Evolutionary conservation across 495 filamentous ascomycete species (phyloP).

Genomic region (Venustampulla echinocandica): DNA sequence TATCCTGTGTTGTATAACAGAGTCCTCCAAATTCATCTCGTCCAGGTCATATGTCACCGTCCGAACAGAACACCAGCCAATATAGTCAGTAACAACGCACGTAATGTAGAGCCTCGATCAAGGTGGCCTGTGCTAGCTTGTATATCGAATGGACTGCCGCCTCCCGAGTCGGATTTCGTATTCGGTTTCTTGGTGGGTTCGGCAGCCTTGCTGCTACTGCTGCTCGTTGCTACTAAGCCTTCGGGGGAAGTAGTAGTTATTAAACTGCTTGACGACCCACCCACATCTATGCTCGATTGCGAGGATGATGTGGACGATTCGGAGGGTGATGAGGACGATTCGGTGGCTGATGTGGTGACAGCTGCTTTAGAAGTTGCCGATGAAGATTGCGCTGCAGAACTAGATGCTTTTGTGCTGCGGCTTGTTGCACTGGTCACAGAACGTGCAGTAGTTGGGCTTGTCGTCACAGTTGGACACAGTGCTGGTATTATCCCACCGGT

Average conservation of each 20-base stretch:
- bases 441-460: conserved; percentile 4
- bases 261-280: background rate
- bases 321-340: background rate
- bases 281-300: background rate
- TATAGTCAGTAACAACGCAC: conserved; percentile 4
- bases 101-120: background rate
- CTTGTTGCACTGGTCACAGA: background rate
- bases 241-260: background rate
- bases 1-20: conserved; percentile 9
- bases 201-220: background rate
- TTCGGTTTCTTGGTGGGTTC: background rate
- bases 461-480: conserved; percentile 9
- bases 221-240: background rate
- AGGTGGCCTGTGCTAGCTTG: background rate
- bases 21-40: background rate
- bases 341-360: background rate
- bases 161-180: conserved; percentile 1
- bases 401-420: too few species aligned
- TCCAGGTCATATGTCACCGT: conserved; percentile 3
- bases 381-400: too few species aligned
- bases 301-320: background rate
- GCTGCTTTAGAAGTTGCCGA: conserved; percentile 2
- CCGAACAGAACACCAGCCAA: conserved; percentile 8
- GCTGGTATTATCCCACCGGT: conserved; percentile 18
- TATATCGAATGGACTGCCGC: conserved; percentile 14